These are phyloP conservation scores for Hypoxylon sp. DNA, from an alignment of 2,329 filamentous ascomycete genomes.

Conservation along the genomic window DNA sequence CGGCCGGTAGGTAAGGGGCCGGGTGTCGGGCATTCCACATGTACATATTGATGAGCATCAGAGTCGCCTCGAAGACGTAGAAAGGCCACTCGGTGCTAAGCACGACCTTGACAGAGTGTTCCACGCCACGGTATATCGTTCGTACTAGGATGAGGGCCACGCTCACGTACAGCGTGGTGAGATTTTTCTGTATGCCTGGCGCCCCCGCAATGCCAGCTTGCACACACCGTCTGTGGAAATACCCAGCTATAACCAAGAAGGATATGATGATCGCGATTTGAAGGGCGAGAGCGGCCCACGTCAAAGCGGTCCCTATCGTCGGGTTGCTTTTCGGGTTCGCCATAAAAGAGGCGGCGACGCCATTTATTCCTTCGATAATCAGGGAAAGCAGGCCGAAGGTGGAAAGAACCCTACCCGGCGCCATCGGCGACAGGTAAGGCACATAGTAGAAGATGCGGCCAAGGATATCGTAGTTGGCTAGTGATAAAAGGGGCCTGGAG, in stretches of 20 bases:
- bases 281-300: constrained; percentile 45
- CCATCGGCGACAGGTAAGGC: constrained; percentile 69
- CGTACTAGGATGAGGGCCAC: constrained; percentile 59
- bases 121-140: constrained; percentile 61
- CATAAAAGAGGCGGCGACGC: constrained; percentile 49
- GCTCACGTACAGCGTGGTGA: constrained; percentile 56
- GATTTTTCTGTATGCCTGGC: constrained; percentile 55
- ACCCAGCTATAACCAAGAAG: constrained; percentile 42
- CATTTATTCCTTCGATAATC: constrained; percentile 57
- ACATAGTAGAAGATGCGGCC: constrained; percentile 72
- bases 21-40: constrained; percentile 60
- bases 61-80: constrained; percentile 60
- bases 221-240: constrained; percentile 10
- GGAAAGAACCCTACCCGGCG: constrained; percentile 61
- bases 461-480: constrained; percentile 74
- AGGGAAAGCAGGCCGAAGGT: constrained; percentile 61
- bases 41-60: constrained; percentile 59
- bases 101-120: constrained; percentile 60
- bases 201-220: constrained; percentile 41
- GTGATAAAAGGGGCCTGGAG: constrained; percentile 69
- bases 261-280: constrained; percentile 19
- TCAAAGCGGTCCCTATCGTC: constrained; percentile 9
- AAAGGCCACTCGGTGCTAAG: constrained; percentile 63
- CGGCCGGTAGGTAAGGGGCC: constrained; percentile 56
- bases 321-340: constrained; percentile 26